A percentile compares a stretch with the other conserved stretches of the same genome.
Conservation (phyloP, 345 rosid species). For the Populus deltoides region DNA sequence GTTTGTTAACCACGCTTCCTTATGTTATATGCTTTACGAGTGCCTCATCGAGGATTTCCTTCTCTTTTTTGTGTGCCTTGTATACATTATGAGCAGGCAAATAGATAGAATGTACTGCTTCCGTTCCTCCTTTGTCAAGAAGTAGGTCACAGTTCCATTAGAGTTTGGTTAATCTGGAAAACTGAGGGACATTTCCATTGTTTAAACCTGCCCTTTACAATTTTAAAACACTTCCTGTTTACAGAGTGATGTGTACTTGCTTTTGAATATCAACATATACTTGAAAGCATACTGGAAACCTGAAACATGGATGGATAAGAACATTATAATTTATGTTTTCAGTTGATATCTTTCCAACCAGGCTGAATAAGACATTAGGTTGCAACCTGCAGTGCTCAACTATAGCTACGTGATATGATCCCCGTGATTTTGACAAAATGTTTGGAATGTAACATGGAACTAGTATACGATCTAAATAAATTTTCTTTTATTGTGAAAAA, state of each 20-base stretch:
- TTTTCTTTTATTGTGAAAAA: background rate
- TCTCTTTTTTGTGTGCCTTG: background rate
- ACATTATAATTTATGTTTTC: background rate
- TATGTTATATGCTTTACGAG: background rate
- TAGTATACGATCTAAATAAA: background rate
- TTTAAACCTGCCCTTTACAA: background rate
- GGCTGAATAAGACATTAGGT: background rate
- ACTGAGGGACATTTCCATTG: background rate
- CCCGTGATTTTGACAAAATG: too few relatives aligned
- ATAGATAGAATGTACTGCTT: background rate
- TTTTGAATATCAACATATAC: too few relatives aligned
- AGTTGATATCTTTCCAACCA: background rate
- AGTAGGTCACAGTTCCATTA: background rate
- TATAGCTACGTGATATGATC: background rate
- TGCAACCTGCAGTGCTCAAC: background rate
- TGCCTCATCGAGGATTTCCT: background rate
- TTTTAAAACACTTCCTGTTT: background rate
- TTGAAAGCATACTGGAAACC: background rate
- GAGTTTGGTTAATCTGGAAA: background rate
- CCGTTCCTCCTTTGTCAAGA: background rate
- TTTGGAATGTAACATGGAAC: background rate
- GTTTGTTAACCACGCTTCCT: slow-evolving; percentile 35
- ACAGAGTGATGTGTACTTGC: background rate
- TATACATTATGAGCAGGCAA: background rate
- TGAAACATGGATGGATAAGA: background rate